Evolutionary conservation across 192 early-diverging fungal species (phyloP), one percentile per base, ranked within the genome.

Genomic region (Lunasporangiospora selenospora): DNA sequence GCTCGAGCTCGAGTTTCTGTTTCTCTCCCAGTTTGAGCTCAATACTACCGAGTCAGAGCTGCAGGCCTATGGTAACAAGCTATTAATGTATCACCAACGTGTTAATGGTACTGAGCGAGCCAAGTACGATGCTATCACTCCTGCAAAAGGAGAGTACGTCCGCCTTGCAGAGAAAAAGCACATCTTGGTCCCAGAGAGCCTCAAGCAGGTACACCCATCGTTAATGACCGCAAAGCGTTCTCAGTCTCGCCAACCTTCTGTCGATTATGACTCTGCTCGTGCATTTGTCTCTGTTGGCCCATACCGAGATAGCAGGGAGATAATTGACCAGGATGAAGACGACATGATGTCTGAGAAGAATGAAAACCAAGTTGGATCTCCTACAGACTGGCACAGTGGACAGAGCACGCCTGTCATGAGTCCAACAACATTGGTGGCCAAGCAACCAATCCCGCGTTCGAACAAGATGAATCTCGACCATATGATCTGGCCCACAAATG

Each of bases 1-100:
- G 55, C 65, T 91, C 16, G 91, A 92, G 54, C 54, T 92, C 42
- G 89, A 92, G 78, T 83, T 92, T 34, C 62, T 92, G 36, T 90
- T 91, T 41, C 67, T 90, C 13, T 81, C 81, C 30, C 80, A 85
- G 47, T 92, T 92, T 58, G 83, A 92, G 46, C 77, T 92, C 19
- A 82, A 87, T 50, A 81, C 91, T 6, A 80, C 81, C 38, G 58
- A 80, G 7, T 75, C 83, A 4, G 84, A 90, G 49, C 61, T 92
- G 19, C 83, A 91, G 49, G 64, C 64, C 11, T 78, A 88, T 24
- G 89, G 87, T 12, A 80, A 85, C 39, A 86, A 86, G 62, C 71
- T 92, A 30, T 42, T 88, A 51, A 76, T 62, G 59, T 79, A 82
- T 42, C 65, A 75, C 34, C 69, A 73, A 16, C 69, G 69, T 29